These are phyloP conservation scores for Salix koriyanagi DNA, from an alignment of 345 rosid genomes.

Conservation along the genomic window DNA sequence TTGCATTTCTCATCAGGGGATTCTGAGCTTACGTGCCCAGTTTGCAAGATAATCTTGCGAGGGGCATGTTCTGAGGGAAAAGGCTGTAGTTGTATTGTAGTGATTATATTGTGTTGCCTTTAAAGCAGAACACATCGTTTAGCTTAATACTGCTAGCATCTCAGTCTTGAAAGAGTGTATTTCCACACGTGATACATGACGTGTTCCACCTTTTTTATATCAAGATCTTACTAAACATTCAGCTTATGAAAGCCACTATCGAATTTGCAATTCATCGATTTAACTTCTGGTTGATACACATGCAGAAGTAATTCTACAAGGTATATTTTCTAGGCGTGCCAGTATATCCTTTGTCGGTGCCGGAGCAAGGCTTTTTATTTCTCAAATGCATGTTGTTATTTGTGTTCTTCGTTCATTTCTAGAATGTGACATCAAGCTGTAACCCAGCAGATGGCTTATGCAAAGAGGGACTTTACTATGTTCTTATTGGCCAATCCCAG, in stretches of 20 bases:
- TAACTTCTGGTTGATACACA: neutral
- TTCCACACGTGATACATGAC: neutral
- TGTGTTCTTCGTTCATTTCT: neutral
- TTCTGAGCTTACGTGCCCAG: neutral
- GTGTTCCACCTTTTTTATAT: neutral
- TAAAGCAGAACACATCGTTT: neutral
- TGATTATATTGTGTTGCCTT: neutral
- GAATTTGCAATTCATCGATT: neutral
- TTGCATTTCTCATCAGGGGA: neutral
- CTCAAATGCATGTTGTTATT: neutral
- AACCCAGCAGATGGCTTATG: neutral
- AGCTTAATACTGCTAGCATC: neutral
- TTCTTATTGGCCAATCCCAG: neutral
- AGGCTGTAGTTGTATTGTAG: neutral
- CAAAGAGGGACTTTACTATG: neutral
- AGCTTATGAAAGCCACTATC: neutral
- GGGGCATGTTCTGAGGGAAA: neutral
- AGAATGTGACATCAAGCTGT: neutral
- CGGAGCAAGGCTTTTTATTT: neutral
- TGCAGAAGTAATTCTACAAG: too few relatives aligned
- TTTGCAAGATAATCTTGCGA: neutral
- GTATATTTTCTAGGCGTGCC: neutral
- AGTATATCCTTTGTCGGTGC: neutral
- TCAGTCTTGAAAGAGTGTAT: neutral
- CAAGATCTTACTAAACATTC: neutral